Base-by-base conservation (phyloP, 768 basidiomycete species). In the Fibroporia radiculosa region DNA sequence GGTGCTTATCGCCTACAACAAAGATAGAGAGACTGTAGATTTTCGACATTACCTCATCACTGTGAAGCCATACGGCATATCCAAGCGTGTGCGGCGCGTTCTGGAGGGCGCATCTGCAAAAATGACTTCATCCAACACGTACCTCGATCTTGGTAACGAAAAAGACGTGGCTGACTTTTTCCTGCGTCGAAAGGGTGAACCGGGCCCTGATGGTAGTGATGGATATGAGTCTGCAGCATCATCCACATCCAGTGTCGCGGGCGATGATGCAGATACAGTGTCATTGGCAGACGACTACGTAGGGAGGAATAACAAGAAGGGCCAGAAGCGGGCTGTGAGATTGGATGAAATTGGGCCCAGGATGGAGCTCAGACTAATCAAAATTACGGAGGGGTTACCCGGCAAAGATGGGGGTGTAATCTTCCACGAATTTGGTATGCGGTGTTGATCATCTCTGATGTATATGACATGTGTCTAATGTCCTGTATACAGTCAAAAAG, bases 161-260 rank as follows among this genome's bases (percentile, higher is more conserved):
- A 83, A 85, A 59, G 96, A 99, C 58, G 84, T 99, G 23, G 91
- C 95, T 1, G 95, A 99, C 62, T 99, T 96, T 60, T 64, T 99
- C 54, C 73, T 98, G 29, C 68, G 89, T 23, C 79, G 74, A 56
- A 68, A 70, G 41, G 84, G 84, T 13, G 76, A 82, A 13, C 78
- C 78, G 13, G 60, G 63, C 45, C 49, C 63, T 31, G 58, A 40
- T 14, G 74, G 80, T 35, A 66, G 69, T 40, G 84, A 78, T 24
- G 80, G 87, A 18, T 84, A 90, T 56, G 83, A 92, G 63, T 81
- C 79, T 42, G 82, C 82, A 8, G 80, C 78, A n/a, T 84, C 83
- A n/a, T 81, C 82, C 7, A 78, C 81, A 33, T 82, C 82, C 49
- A 91, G 89, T 52, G 81, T 70, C 2, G 91, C 79, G n/a, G 91